Evolutionary conservation across 2,329 filamentous ascomycete genomes (phyloP).

Genomic region (Sclerotinia sclerotiorum): DNA sequence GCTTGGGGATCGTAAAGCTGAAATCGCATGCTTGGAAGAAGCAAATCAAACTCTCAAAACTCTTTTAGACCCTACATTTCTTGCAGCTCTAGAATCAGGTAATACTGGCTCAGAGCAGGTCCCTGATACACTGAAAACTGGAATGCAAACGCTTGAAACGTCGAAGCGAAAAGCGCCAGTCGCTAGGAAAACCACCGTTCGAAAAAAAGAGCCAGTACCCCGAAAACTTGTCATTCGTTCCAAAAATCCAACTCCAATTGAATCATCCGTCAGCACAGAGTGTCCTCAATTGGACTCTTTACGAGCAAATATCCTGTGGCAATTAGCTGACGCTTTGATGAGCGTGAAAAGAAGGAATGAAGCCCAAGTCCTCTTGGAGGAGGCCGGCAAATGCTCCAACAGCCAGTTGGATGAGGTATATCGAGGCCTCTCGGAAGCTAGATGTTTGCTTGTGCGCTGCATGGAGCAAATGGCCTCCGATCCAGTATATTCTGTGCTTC

Average conservation of each 20-base stretch:
- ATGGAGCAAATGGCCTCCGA: conserved; percentile 73
- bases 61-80: conserved; percentile 45
- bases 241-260: conserved; percentile 33
- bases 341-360: conserved; percentile 53
- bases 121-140: conserved; percentile 29
- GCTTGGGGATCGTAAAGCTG: conserved; percentile 49
- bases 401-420: conserved; percentile 46
- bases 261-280: conserved; percentile 35
- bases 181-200: conserved; percentile 29
- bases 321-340: conserved; percentile 51
- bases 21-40: conserved; percentile 50
- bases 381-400: conserved; percentile 48
- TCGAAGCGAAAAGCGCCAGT: conserved; percentile 38
- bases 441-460: conserved; percentile 66
- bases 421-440: conserved; percentile 63
- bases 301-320: conserved; percentile 50
- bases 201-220: conserved; percentile 36
- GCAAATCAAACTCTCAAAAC: conserved; percentile 48
- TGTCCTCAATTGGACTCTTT: conserved; percentile 44
- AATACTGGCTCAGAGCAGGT: conserved; percentile 30
- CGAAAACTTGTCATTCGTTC: conserved; percentile 37
- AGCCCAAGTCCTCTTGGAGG: conserved; percentile 56
- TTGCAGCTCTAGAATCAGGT: conserved; percentile 25
- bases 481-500: conserved; percentile 83
- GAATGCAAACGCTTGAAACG: conserved; percentile 37